Evolutionary conservation across 75 land plant species (phyloP), one percentile per base, ranked within the genome.

Genomic region (Selaginella moellendorffii): DNA sequence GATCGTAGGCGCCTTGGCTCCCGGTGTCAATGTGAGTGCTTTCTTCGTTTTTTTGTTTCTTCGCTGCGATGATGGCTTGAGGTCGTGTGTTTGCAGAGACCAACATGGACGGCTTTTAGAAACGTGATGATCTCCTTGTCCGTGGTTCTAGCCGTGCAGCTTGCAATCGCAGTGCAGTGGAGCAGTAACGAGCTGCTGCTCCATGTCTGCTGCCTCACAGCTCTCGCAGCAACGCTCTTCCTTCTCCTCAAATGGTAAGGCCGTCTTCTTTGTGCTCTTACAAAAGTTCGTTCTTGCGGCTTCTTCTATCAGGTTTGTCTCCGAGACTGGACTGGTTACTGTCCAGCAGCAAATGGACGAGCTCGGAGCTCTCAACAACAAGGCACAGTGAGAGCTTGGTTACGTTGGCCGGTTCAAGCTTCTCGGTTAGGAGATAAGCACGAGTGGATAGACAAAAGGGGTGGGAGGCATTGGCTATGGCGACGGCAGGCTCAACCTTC

Each of bases 301-400:
- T 23, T 61, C 26, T 61, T 24, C 10, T 2, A 5, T 5, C 26
- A 61, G 63, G 63, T 61, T 61, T 27, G 18, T 61, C 2, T 61
- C 28, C 5, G 28, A 61, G 26, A 61, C 63, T 27, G 63, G 63
- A 1, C 26, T 61, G 22, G 63, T 27, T 2, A 61, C 28, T 2
- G 63, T 61, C 9, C 18, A 61, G 28, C 28, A 61, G 17, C 63
- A 61, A 26, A 61, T 61, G 63, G 26, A 27, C 14, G 63, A 61
- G 2, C 26, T 61, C 46, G 46, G 46, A 5, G 46, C 10, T 36
- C 5, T 14, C 46, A 5, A 5, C 10, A 36, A 36, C 10, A n/a
- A 36, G 10, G 14, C 46, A 36, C 10, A 36, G 46, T 36, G 46
- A 36, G 14, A 5, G 14, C 14, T 36, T 36, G 46, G 46, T 36